Evolutionary conservation across 1,139 yeast genomes (phyloP).

Genomic region (Debaryomycetaceae sp.): DNA sequence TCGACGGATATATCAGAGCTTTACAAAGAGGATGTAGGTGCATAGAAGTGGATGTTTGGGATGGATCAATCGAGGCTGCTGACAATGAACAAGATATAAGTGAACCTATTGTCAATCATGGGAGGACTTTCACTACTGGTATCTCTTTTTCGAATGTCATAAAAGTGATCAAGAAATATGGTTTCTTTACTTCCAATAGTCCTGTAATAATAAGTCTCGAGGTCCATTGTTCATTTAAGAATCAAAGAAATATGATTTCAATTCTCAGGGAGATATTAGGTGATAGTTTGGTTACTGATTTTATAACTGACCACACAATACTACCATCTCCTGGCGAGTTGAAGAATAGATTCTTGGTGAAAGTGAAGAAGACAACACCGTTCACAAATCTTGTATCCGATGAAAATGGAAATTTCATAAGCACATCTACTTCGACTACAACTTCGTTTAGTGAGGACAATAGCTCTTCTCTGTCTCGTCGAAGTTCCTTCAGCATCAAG

Average conservation of each 20-base stretch:
- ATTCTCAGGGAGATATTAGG: conserved; percentile 57
- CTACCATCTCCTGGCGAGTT: conserved; percentile 75
- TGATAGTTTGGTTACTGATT: conserved; percentile 48
- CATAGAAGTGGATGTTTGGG: conserved; percentile 94
- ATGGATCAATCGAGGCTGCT: conserved; percentile 44
- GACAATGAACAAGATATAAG: conserved; percentile 18
- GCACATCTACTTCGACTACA: conserved; percentile 24
- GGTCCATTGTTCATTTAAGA: conserved; percentile 65
- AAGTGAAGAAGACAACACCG: conserved; percentile 61
- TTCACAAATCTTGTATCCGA: conserved; percentile 14
- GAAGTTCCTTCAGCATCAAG: conserved; percentile 18
- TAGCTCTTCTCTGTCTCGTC: conserved; percentile 9
- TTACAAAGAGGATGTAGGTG: conserved; percentile 91
- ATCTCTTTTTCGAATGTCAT: conserved; percentile 70
- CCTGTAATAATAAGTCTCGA: conserved; percentile 90
- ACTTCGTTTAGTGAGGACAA: conserved; percentile 51
- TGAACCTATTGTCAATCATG: conserved; percentile 90
- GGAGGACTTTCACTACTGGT: conserved; percentile 73
- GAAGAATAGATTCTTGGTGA: conserved; percentile 66
- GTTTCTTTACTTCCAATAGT: conserved; percentile 76
- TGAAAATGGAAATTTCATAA: conserved; percentile 21
- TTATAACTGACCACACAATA: conserved; percentile 22
- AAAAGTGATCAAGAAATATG: conserved; percentile 71
- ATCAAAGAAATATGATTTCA: conserved; percentile 57
- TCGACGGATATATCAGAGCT: conserved; percentile 88